These are phyloP conservation scores for Claviceps digitariae DNA, from an alignment of 2,329 filamentous ascomycete genomes.

Conservation along the genomic window DNA sequence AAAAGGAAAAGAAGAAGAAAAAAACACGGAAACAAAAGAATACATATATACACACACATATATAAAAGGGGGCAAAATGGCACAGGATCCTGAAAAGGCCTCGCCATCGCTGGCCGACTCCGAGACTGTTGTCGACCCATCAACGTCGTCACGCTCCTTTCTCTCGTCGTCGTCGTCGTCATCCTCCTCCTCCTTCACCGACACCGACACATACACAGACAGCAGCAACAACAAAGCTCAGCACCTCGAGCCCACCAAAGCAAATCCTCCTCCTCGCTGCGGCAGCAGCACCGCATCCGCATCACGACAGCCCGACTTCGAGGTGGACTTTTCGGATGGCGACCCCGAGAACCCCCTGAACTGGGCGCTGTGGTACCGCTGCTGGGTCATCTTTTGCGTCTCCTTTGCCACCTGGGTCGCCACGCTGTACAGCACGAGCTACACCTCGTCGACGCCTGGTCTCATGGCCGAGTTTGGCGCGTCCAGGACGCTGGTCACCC, in stretches of 20 bases:
- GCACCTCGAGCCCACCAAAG: slow-evolving; percentile 31
- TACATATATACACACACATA: no score
- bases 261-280: slow-evolving; percentile 6
- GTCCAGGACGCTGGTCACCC: slow-evolving; percentile 46
- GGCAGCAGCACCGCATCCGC: slow-evolving; percentile 26
- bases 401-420: slow-evolving; percentile 34
- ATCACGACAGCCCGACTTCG: slow-evolving; percentile 45
- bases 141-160: background rate
- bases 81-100: background rate
- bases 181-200: background rate
- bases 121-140: background rate
- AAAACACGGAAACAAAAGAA: no score
- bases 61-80: background rate
- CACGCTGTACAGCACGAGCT: slow-evolving; percentile 67
- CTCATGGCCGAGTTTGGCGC: slow-evolving; percentile 54
- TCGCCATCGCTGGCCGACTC: background rate
- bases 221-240: slow-evolving; percentile 23
- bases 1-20: background rate
- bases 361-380: slow-evolving; percentile 42
- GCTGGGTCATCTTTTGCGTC: slow-evolving; percentile 30
- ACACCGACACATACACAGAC: slow-evolving; percentile 10
- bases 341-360: slow-evolving; percentile 55
- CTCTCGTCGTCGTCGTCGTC: background rate
- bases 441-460: slow-evolving; percentile 57
- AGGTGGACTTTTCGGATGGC: slow-evolving; percentile 56